phyloP scores from a whole-genome alignment of 257 asterid genomes.

The Solanum pinnatisectum region DNA sequence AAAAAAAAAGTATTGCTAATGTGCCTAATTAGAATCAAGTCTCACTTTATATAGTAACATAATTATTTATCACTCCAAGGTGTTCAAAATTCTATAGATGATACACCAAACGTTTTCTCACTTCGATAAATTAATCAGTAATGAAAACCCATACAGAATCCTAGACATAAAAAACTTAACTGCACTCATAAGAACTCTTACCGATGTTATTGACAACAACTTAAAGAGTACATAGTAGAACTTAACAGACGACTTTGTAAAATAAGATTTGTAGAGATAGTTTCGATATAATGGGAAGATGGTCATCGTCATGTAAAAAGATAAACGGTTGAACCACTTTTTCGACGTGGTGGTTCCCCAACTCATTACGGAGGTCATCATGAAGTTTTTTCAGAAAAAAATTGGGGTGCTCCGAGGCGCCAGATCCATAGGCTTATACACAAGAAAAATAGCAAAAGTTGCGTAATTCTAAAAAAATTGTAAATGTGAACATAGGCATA shows the following conservation, averaged over 20 bases:
- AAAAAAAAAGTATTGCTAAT: too few relatives aligned
- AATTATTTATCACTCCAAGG: neutral
- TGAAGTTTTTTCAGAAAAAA: too few relatives aligned
- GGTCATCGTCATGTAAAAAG: too few relatives aligned
- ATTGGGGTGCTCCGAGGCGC: too few relatives aligned
- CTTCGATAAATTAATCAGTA: neutral
- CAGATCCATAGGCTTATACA: too few relatives aligned
- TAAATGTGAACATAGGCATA: too few relatives aligned
- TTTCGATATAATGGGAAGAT: neutral
- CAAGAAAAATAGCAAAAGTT: too few relatives aligned
- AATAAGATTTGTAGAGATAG: neutral
- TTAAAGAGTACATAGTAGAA: neutral
- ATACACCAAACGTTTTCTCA: neutral
- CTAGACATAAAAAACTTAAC: neutral
- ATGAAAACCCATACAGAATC: neutral
- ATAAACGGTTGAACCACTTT: too few relatives aligned
- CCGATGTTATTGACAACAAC: neutral
- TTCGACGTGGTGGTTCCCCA: too few relatives aligned
- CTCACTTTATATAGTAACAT: neutral
- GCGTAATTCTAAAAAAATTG: too few relatives aligned
- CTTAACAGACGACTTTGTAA: neutral
- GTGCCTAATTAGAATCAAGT: neutral
- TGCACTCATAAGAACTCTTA: neutral
- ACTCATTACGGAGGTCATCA: too few relatives aligned
- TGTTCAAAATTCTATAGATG: neutral